phyloP scores from a whole-genome alignment of 371 early-diverging fungal species.

The Batrachochytrium dendrobatidis region DNA sequence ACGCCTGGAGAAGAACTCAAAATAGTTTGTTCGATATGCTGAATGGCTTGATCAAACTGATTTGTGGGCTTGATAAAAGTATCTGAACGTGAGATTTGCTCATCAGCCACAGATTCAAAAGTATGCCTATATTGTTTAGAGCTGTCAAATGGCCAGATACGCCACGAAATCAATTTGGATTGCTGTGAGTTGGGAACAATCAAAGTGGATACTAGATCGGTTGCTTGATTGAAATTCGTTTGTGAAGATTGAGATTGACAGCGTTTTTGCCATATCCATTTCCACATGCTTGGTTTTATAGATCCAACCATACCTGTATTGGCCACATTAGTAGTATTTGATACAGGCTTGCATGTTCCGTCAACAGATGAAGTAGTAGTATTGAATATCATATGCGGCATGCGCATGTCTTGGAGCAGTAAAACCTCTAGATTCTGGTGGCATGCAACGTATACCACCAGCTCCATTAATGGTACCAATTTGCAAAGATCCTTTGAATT shows the following conservation, averaged over 20 bases:
- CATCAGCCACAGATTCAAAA: too few relatives aligned
- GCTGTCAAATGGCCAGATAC: too few relatives aligned
- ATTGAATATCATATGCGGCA: not conserved
- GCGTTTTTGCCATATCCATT: conserved; percentile 24
- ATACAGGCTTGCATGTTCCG: too few relatives aligned
- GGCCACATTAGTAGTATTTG: too few relatives aligned
- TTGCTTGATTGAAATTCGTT: too few relatives aligned
- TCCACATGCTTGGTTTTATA: conserved; percentile 11
- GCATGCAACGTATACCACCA: conserved; percentile 44
- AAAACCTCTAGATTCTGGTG: conserved; percentile 41
- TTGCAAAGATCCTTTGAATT: not conserved
- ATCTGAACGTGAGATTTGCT: not conserved
- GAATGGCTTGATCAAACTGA: conserved; percentile 36
- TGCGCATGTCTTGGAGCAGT: conserved; percentile 42
- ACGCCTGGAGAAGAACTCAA: conserved; percentile 57
- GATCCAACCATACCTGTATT: too few relatives aligned
- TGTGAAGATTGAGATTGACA: too few relatives aligned
- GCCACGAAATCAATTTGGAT: too few relatives aligned
- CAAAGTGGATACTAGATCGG: too few relatives aligned
- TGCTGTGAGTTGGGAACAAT: too few relatives aligned
- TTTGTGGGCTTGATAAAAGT: conserved; percentile 3
- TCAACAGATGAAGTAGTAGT: too few relatives aligned
- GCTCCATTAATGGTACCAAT: conserved; percentile 9
- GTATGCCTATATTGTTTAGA: too few relatives aligned
- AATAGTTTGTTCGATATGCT: conserved; percentile 42